Evolutionary conservation across 1,284 basidiomycete genomes (phyloP).

Genomic region (Phylloporus gajari): DNA sequence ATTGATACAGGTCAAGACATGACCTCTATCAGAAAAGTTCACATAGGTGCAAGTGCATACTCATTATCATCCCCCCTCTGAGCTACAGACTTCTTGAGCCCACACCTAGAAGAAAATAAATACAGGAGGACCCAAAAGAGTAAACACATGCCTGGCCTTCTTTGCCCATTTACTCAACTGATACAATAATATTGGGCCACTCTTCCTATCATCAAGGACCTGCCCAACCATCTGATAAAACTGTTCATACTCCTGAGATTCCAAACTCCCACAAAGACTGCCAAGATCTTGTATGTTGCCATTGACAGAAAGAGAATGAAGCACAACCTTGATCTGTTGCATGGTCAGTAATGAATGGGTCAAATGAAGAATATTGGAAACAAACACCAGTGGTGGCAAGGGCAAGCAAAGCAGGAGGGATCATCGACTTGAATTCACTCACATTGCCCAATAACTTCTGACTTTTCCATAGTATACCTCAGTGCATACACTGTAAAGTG

Average conservation of each 20-base stretch:
- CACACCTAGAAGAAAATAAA: background rate
- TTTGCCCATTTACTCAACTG: no score
- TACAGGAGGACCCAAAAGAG: background rate
- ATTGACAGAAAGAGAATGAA: no score
- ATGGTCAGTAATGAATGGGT: no score
- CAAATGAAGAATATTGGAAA: no score
- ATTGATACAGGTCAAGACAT: background rate
- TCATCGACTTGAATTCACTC: background rate
- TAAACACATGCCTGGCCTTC: background rate
- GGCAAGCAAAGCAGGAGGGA: background rate
- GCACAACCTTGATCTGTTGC: no score
- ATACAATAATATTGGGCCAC: no score
- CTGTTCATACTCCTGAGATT: no score
- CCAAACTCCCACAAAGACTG: no score
- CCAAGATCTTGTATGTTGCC: no score
- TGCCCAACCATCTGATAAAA: no score
- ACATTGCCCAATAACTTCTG: background rate
- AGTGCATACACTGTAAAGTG: no score
- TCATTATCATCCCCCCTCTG: background rate
- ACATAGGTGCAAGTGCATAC: background rate
- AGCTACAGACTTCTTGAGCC: background rate
- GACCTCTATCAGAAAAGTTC: background rate
- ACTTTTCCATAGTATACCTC: background rate
- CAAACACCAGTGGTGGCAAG: background rate
- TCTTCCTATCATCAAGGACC: no score